phyloP scores from a whole-genome alignment of 176 grass and related monocot genomes.

The Alopecurus myosuroides region DNA sequence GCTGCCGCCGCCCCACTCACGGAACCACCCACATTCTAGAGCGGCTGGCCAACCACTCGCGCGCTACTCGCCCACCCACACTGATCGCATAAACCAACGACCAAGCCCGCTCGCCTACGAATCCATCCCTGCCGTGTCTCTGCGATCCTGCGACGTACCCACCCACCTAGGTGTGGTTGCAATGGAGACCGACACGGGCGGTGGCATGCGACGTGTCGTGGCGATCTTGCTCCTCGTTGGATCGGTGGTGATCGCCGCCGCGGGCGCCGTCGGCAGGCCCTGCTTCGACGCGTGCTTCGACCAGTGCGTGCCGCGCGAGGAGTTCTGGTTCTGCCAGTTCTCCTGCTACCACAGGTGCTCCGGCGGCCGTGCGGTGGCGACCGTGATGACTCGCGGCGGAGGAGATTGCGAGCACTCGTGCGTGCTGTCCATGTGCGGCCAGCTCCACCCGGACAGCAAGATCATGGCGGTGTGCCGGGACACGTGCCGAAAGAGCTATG shows the following conservation, averaged over 20 bases:
- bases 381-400: no score
- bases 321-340: conserved; percentile 47
- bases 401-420: conserved; percentile 23
- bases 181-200: not conserved
- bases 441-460: conserved; percentile 29
- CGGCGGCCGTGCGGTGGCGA: not conserved
- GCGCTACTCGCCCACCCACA: not conserved
- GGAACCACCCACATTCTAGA: not conserved
- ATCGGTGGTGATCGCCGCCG: not conserved
- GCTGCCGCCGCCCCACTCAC: not conserved
- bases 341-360: conserved; percentile 35
- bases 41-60: not conserved
- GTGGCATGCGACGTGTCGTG: not conserved
- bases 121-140: not conserved
- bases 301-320: conserved; percentile 36
- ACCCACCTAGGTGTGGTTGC: not conserved
- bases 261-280: not conserved
- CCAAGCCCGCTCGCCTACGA: not conserved
- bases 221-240: not conserved
- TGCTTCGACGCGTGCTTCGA: conserved; percentile 47
- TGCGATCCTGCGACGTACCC: not conserved
- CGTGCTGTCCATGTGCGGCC: conserved; percentile 16
- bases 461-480: conserved; percentile 32
- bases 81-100: not conserved
- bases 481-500: conserved; percentile 32